A percentile compares a stretch with the other conserved stretches of the same genome.
phyloP scores from a whole-genome alignment of 108 stramenopile species.

The Nitzschia inconspicua region DNA sequence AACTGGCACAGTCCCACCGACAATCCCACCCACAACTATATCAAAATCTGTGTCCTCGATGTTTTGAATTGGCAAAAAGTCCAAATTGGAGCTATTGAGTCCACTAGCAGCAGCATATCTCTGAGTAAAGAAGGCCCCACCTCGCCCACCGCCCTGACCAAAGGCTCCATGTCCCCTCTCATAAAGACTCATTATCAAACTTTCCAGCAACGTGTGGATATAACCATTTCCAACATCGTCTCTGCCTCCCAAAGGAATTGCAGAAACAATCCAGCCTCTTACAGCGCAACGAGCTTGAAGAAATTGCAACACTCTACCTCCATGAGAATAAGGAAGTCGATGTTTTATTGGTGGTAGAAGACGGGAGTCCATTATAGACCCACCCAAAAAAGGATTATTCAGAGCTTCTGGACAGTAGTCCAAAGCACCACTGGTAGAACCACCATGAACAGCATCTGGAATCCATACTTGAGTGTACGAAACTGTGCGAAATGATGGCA shows the following conservation, averaged over 20 bases:
- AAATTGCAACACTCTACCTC: constrained; percentile 74
- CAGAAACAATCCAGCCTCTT: constrained; percentile 73
- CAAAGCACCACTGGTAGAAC: constrained; percentile 63
- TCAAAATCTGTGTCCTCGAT: constrained; percentile 68
- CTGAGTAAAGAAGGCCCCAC: constrained; percentile 64
- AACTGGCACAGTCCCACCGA: constrained; percentile 56
- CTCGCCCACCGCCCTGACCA: constrained; percentile 77
- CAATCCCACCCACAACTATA: constrained; percentile 48
- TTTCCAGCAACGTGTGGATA: constrained; percentile 64
- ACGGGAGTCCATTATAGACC: constrained; percentile 76
- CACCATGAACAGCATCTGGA: constrained; percentile 77
- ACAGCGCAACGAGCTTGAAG: constrained; percentile 80
- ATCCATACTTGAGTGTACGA: constrained; percentile 89
- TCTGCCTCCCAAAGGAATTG: constrained; percentile 64
- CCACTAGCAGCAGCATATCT: constrained; percentile 74
- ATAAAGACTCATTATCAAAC: constrained; percentile 80
- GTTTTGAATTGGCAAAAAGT: constrained; percentile 81
- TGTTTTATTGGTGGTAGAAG: constrained; percentile 69
- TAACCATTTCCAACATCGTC: constrained; percentile 87
- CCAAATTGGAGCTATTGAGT: constrained; percentile 75
- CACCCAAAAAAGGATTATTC: constrained; percentile 79
- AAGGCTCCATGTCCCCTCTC: constrained; percentile 82
- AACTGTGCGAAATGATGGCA: constrained; percentile 74
- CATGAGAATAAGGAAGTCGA: constrained; percentile 68
- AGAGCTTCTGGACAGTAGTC: constrained; percentile 73